A percentile compares a stretch with the other conserved stretches of the same genome.
Conservation (phyloP, 352 stramenopile genomes). For the Phytophthora pini region DNA sequence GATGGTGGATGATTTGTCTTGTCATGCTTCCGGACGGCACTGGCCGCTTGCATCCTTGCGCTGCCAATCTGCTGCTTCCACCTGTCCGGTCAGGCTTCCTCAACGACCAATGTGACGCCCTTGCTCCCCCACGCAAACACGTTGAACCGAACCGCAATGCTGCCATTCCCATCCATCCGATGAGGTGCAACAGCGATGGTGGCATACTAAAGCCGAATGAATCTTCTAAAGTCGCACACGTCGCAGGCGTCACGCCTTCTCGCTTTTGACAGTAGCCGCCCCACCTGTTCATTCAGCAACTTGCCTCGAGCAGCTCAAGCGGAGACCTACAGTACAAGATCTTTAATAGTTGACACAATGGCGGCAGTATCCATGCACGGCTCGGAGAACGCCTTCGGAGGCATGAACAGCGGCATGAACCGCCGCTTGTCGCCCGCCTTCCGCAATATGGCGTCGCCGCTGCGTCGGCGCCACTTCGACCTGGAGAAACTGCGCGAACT, state of each 20-base stretch:
- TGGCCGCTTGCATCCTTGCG: neutral
- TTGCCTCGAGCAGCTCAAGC: conserved; percentile 27
- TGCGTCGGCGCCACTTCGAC: conserved; percentile 57
- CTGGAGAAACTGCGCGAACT: conserved; percentile 75
- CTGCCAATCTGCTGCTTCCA: conserved; percentile 22
- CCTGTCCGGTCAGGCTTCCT: conserved; percentile 5
- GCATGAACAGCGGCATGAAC: conserved; percentile 42
- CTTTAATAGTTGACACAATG: conserved; percentile 34
- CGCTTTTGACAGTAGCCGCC: conserved; percentile 1
- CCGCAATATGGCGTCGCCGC: conserved; percentile 50
- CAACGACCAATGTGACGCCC: conserved; percentile 15
- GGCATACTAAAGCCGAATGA: conserved; percentile 27
- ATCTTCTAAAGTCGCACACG: conserved; percentile 41
- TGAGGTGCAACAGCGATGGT: conserved; percentile 18
- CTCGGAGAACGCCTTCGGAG: conserved; percentile 54
- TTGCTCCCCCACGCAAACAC: conserved; percentile 9
- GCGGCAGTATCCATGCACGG: conserved; percentile 67
- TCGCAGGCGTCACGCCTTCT: conserved; percentile 26
- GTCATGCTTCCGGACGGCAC: too few relatives aligned
- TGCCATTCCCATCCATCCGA: conserved; percentile 18
- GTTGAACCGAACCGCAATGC: conserved; percentile 1
- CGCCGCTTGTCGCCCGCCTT: conserved; percentile 64
- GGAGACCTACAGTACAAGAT: conserved; percentile 7
- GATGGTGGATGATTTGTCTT: conserved; percentile 1
- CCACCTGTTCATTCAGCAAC: conserved; percentile 23